Conservation (phyloP, 176 grass and related monocot species). For the Zoysia japonica region DNA sequence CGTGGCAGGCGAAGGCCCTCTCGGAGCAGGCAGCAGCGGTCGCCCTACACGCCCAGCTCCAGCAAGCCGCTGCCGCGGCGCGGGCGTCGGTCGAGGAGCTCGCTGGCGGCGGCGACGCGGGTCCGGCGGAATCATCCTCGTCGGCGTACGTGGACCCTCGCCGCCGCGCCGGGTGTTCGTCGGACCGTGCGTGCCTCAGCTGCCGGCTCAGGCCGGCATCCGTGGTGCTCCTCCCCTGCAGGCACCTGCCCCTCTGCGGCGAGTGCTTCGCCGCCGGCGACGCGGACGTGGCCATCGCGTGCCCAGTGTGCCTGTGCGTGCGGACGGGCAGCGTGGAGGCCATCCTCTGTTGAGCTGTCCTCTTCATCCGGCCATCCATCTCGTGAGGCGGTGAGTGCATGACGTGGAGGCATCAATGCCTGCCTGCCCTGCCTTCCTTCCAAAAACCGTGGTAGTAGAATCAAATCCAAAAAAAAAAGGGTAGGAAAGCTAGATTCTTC, state of each 20-base stretch:
- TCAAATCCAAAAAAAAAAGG: not conserved
- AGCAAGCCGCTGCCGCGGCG: constrained; percentile 56
- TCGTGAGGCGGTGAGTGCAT: constrained; percentile 28
- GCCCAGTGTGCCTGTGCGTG: constrained; percentile 75
- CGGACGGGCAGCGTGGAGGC: constrained; percentile 76
- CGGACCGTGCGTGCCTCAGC: constrained; percentile 49
- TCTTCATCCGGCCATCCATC: constrained; percentile 8
- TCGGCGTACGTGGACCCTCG: constrained; percentile 67
- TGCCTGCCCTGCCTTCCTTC: not conserved
- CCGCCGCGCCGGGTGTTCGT: constrained; percentile 1
- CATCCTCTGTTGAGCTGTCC: constrained; percentile 53
- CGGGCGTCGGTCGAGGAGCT: constrained; percentile 31
- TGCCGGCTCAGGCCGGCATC: constrained; percentile 53
- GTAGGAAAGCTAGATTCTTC: constrained; percentile 22
- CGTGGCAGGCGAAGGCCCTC: constrained; percentile 76
- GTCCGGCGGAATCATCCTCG: constrained; percentile 47
- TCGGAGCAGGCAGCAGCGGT: constrained; percentile 63
- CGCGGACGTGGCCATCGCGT: constrained; percentile 45
- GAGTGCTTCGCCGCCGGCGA: constrained; percentile 58
- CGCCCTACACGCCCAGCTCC: constrained; percentile 74
- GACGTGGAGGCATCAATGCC: constrained; percentile 6
- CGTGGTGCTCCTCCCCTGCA: constrained; percentile 78
- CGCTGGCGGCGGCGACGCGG: constrained; percentile 10
- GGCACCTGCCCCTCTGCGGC: constrained; percentile 74
- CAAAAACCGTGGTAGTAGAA: not conserved